Base-by-base conservation (phyloP, 2,329 filamentous ascomycete genomes). In the Colletotrichum tamarilloi region DNA sequence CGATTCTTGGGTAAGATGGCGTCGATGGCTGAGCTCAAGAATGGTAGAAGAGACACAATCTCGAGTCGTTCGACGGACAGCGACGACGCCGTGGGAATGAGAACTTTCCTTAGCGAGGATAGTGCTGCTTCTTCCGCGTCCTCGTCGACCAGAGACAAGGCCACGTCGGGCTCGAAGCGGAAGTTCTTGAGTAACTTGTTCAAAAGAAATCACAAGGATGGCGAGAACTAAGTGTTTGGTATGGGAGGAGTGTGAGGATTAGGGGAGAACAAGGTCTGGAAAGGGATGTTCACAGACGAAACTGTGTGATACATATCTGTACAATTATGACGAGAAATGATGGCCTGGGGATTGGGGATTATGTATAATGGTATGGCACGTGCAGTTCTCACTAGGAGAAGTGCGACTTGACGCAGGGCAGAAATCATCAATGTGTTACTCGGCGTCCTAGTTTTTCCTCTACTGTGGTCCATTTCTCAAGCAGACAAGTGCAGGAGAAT, bases 11-110 rank as follows among this genome's bases (percentile, higher is more conserved):
- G 67, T 38, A 73, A 71, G 56, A 38, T 66, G 38, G 71, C 30
- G 32, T 73, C 67, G 9, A 66, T 73, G 71, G 49, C 55, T 56
- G 71, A 73, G 56, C 67, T 73, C 46, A 73, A 66, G 56, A 56
- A 62, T n/a, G 38, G 38, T 16, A 52, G 62, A 32, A 56, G 56
- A n/a, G 67, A 66, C 24, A 35, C 35, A 22, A 38, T 14, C 19
- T 62, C 60, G 14, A 32, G 63, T 38, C 46, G 46, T 52, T 38
- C 62, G 8, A 65, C 59, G 4, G 55, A 46, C 12, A 68, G 62
- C 19, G 71, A 65, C 19, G 62, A 57, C n/a, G 60, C 67, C 7
- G 62, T 73, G 3, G 71, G 62, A 3, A 32, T 73, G 71, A 53
- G 46, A n/a, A 71, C 71, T 14, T 73, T 73, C 7, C 71, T 73